These are phyloP conservation scores for Rhinocladiella similis DNA, from an alignment of 2,329 filamentous ascomycete species.

Conservation along the genomic window DNA sequence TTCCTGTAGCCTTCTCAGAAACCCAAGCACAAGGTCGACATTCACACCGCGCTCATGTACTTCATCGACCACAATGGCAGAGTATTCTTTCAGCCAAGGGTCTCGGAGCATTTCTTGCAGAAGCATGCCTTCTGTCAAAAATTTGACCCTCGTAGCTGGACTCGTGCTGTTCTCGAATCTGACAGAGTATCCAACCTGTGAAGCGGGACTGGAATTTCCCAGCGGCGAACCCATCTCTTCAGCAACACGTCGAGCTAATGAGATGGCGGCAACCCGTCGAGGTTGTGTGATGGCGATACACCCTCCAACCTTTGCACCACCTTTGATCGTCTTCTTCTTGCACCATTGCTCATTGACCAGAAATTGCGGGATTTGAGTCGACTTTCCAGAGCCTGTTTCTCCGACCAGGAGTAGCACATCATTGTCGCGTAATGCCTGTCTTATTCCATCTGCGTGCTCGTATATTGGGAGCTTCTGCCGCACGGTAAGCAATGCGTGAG, in stretches of 20 bases:
- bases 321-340: slow-evolving; percentile 36
- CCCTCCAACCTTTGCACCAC: slow-evolving; percentile 58
- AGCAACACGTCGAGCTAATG: slow-evolving; percentile 82
- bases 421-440: slow-evolving; percentile 60
- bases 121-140: slow-evolving; percentile 93
- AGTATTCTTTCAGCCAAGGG: slow-evolving; percentile 79
- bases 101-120: slow-evolving; percentile 90
- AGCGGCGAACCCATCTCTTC: slow-evolving; percentile 73
- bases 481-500: slow-evolving; percentile 48
- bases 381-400: slow-evolving; percentile 96
- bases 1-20: slow-evolving; percentile 74
- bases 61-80: slow-evolving; percentile 89
- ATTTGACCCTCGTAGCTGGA: slow-evolving; percentile 85
- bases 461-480: slow-evolving; percentile 80
- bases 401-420: slow-evolving; percentile 83
- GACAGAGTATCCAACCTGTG: slow-evolving; percentile 85
- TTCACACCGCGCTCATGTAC: slow-evolving; percentile 96
- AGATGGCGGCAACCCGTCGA: slow-evolving; percentile 88
- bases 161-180: slow-evolving; percentile 87
- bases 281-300: slow-evolving; percentile 94
- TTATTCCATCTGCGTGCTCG: slow-evolving; percentile 69
- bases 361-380: slow-evolving; percentile 93
- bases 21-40: slow-evolving; percentile 86
- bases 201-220: slow-evolving; percentile 56
- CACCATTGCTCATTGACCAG: slow-evolving; percentile 80